A percentile compares a stretch with the other conserved stretches of the same genome.
Conservation (phyloP, 2,329 filamentous ascomycete genomes). For the Corinectria fuckeliana region DNA sequence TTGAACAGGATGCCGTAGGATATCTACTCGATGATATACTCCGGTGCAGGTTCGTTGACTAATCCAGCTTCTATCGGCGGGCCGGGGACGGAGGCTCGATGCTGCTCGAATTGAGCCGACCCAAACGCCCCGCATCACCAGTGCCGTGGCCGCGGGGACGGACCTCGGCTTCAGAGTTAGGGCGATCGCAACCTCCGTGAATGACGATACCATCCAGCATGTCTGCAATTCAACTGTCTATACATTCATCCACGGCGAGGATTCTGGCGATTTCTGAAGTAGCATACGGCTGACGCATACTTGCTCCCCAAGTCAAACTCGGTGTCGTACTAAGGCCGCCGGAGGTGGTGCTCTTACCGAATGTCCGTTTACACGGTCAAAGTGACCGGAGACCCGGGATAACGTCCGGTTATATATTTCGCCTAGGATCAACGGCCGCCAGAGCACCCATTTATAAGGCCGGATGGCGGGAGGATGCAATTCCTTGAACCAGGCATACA, state of each 20-base stretch:
- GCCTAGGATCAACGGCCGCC: background rate
- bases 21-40: background rate
- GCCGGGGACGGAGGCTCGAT: slow-evolving; percentile 3
- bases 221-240: background rate
- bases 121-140: slow-evolving; percentile 16
- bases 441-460: background rate
- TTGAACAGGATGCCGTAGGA: background rate
- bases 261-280: background rate
- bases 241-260: background rate
- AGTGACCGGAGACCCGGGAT: background rate
- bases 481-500: background rate
- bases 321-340: background rate
- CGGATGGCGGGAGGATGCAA: background rate
- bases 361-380: background rate
- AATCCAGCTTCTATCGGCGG: slow-evolving; percentile 1
- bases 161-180: slow-evolving; percentile 10
- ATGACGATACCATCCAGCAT: background rate
- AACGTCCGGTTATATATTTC: background rate
- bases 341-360: background rate
- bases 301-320: background rate
- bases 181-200: background rate
- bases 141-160: slow-evolving; percentile 1
- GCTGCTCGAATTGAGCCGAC: slow-evolving; percentile 6
- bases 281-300: background rate
- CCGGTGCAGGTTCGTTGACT: background rate